A percentile compares a stretch with the other conserved stretches of the same genome.
Evolutionary conservation across 129 eudicot species (phyloP).

Genomic region (Chrysanthemum lavandulifolium): DNA sequence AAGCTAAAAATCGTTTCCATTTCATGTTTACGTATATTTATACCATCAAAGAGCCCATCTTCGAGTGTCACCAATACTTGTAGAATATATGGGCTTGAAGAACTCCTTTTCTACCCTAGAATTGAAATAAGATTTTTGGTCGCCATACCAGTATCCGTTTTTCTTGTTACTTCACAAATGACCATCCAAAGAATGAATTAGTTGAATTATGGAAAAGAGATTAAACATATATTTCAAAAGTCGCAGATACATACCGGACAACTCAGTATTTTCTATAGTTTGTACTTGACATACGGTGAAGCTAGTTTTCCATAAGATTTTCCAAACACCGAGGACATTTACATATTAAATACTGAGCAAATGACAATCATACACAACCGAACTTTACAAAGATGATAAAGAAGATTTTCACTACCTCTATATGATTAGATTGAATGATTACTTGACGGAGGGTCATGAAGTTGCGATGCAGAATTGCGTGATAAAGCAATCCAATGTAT

Average conservation of each 20-base stretch:
- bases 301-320: constrained; percentile 74
- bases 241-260: constrained; percentile 44
- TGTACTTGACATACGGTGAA: constrained; percentile 79
- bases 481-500: constrained; percentile 88
- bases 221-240: background rate
- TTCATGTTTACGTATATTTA: constrained; percentile 6
- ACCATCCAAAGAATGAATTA: constrained; percentile 15
- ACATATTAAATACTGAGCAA: background rate
- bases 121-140: constrained; percentile 41
- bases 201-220: background rate
- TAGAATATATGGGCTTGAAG: constrained; percentile 80
- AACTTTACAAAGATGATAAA: background rate
- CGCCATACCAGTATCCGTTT: constrained; percentile 55
- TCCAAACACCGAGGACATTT: constrained; percentile 57
- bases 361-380: background rate
- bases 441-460: constrained; percentile 82
- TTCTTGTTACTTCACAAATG: constrained; percentile 51
- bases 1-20: background rate
- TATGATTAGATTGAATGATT: constrained; percentile 62
- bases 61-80: constrained; percentile 86
- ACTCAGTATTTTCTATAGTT: constrained; percentile 71
- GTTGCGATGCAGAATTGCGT: constrained; percentile 80
- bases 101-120: constrained; percentile 89
- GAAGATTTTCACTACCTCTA: constrained; percentile 47
- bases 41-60: constrained; percentile 99